These are phyloP conservation scores for Thymus quinquecostatus DNA, from an alignment of 257 asterid genomes.

Conservation along the genomic window DNA sequence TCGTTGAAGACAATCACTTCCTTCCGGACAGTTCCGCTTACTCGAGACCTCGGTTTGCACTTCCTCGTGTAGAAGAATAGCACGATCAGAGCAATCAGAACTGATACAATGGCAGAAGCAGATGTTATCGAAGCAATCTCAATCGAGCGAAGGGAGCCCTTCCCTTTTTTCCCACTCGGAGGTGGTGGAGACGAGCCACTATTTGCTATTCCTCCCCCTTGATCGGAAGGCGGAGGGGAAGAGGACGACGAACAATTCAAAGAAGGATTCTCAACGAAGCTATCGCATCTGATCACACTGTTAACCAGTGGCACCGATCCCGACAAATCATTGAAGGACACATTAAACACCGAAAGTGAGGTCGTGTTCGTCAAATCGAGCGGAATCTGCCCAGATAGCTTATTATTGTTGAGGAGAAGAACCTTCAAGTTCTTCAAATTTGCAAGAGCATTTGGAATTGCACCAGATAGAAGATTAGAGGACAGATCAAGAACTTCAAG, in stretches of 20 bases:
- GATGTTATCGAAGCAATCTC: conserved; percentile 83
- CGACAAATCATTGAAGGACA: conserved; percentile 79
- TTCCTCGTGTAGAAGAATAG: conserved; percentile 82
- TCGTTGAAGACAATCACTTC: conserved; percentile 82
- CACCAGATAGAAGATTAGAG: conserved; percentile 66
- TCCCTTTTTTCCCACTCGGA: conserved; percentile 38
- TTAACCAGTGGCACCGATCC: conserved; percentile 60
- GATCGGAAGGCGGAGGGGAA: conserved; percentile 50
- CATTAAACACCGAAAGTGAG: conserved; percentile 55
- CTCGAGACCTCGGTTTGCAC: conserved; percentile 79
- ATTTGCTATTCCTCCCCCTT: conserved; percentile 45
- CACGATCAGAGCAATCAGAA: conserved; percentile 64
- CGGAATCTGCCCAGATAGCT: conserved; percentile 77
- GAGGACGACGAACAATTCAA: conserved; percentile 57
- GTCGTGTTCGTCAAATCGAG: conserved; percentile 54
- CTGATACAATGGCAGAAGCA: conserved; percentile 83
- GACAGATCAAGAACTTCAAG: conserved; percentile 78
- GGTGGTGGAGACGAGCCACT: conserved; percentile 43
- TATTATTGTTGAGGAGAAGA: conserved; percentile 76
- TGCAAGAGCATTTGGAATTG: conserved; percentile 66
- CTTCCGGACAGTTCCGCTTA: conserved; percentile 76
- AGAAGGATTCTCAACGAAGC: conserved; percentile 75
- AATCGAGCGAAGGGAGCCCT: conserved; percentile 57
- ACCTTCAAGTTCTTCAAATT: conserved; percentile 61
- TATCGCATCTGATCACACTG: conserved; percentile 59